Conservation (phyloP, 805 yeast genomes). For the Pichia gijzeniarum region DNA sequence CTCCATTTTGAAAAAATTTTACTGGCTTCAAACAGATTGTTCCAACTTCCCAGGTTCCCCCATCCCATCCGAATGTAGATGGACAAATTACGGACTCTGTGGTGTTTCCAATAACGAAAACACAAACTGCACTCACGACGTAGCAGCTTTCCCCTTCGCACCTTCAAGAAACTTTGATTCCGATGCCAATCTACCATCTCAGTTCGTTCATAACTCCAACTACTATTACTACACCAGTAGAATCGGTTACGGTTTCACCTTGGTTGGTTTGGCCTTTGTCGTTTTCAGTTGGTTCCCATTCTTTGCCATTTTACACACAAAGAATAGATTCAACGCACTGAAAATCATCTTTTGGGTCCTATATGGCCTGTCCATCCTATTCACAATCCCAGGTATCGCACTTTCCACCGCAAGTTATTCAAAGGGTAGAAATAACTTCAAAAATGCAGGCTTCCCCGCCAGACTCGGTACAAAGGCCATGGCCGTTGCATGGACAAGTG, state of each 20-base stretch:
- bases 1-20: constrained; percentile 52
- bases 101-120: constrained; percentile 37
- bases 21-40: constrained; percentile 79
- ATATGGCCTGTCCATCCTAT: constrained; percentile 33
- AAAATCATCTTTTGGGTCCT: constrained; percentile 8
- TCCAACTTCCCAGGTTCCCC: constrained; percentile 41
- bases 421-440: constrained; percentile 45
- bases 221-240: constrained; percentile 62
- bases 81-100: constrained; percentile 76
- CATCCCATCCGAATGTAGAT: constrained; percentile 44
- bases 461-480: constrained; percentile 43
- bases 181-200: constrained; percentile 42
- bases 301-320: constrained; percentile 12
- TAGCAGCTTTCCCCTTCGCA: constrained; percentile 80
- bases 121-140: constrained; percentile 43
- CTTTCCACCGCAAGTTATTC: constrained; percentile 51
- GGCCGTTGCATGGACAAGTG: constrained; percentile 60
- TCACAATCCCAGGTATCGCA: constrained; percentile 40
- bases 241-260: constrained; percentile 57
- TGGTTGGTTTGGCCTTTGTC: constrained; percentile 51
- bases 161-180: constrained; percentile 68
- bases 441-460: constrained; percentile 35
- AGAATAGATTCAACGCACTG: background rate
- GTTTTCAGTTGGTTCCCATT: constrained; percentile 40
- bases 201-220: constrained; percentile 42